Base-by-base conservation (phyloP, 352 stramenopile genomes). In the Phytophthora agathidicida region DNA sequence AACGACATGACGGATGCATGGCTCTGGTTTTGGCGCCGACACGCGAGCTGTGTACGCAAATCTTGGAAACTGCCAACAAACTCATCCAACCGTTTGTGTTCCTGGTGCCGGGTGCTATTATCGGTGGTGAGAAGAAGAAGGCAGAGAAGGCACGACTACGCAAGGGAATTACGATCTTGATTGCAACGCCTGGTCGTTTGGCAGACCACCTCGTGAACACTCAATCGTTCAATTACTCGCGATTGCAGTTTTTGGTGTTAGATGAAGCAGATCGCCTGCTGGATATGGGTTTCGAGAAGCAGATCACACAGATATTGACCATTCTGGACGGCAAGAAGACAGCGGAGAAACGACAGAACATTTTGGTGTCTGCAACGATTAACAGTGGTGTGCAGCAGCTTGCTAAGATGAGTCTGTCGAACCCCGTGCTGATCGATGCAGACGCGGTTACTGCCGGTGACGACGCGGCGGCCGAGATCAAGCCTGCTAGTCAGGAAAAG, bases 271-370 rank as follows among this genome's bases (percentile, higher is more conserved):
- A 99, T 91, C 87, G 97, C 28, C 97, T 99, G 92, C 73, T 99
- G 13, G 98, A 99, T 73, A 99, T 99, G 98, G 98, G 97, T 23
- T 99, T 99, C 63, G 96, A 99, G 75, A 98, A 98, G 47, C 96
- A 99, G 73, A 99, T 99, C 75, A 94, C 94, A 39, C 88, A 97
- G 39, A 99, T 99, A 65, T 82, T 99, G 51, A 71, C 71, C 49
- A 92, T 99, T 49, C 90, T 96, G 11, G 96, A 98, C 48, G 80
- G 83, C n/a, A 92, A 98, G 65, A 96, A 90, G 27, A 81, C 80
- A 8, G 86, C 93, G 17, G 60, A 68, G 39, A 82, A 80, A 42
- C 71, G 83, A 9, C 85, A 96, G 59, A 96, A 91, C 57, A 72
- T 96, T 30, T 65, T 97, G 14, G 83, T 96, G 23, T 96, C 86